Conservation (phyloP, 1,139 yeast species). For the Candida smagusa region DNA sequence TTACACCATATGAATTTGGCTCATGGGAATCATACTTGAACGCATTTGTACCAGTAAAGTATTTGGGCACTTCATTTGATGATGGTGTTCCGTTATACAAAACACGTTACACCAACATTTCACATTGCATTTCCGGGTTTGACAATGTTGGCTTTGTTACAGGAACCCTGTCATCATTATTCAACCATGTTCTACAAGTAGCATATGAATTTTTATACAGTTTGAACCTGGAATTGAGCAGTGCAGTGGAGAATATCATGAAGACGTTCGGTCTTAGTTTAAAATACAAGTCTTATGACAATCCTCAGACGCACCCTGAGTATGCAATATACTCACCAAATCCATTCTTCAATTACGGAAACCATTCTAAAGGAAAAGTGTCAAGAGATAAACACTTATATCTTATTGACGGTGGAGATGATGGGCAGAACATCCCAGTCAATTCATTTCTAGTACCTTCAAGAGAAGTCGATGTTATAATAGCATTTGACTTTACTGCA, state of each 20-base stretch:
- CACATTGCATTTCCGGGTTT: conserved; percentile 51
- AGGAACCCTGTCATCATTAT: conserved; percentile 71
- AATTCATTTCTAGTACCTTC: conserved; percentile 31
- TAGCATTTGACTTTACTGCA: conserved; percentile 39
- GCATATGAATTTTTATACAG: conserved; percentile 42
- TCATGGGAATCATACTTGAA: conserved; percentile 56
- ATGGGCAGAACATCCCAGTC: conserved; percentile 43
- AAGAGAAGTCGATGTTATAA: conserved; percentile 30
- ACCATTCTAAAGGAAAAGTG: conserved; percentile 7
- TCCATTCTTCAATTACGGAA: conserved; percentile 53
- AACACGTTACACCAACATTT: conserved; percentile 21
- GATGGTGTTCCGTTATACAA: conserved; percentile 23
- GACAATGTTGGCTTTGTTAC: conserved; percentile 73
- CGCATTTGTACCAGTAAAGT: conserved; percentile 51
- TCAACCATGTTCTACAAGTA: conserved; percentile 51
- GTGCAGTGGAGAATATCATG: conserved; percentile 43
- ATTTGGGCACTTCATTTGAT: conserved; percentile 50
- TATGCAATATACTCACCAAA: conserved; percentile 74
- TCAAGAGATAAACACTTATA: conserved; percentile 22
- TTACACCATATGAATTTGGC: conserved; percentile 69
- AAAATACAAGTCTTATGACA: conserved; percentile 15
- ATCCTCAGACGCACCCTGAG: conserved; percentile 49
- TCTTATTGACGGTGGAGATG: conserved; percentile 45
- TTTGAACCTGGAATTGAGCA: conserved; percentile 34
- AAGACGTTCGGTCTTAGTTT: conserved; percentile 46